phyloP scores from a whole-genome alignment of 345 rosid species.

The Lumnitzera littorea region DNA sequence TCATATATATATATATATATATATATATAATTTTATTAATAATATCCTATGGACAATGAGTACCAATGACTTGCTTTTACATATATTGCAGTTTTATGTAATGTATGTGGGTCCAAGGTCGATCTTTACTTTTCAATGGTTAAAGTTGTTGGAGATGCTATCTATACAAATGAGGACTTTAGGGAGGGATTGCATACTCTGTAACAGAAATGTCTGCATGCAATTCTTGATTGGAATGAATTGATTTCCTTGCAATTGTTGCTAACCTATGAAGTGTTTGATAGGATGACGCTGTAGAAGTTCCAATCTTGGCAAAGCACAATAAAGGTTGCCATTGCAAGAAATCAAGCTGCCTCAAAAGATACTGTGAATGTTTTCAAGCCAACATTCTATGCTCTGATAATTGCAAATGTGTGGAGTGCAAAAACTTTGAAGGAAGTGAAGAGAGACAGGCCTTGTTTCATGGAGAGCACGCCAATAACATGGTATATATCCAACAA shows the following conservation, averaged over 20 bases:
- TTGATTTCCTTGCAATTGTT: neutral
- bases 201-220: no score
- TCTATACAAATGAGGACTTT: no score
- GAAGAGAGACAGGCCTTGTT: conserved; percentile 49
- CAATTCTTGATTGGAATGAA: neutral
- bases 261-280: neutral
- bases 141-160: no score
- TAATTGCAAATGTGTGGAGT: conserved; percentile 74
- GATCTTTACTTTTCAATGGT: no score
- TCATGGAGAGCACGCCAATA: conserved; percentile 30
- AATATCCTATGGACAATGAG: no score
- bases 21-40: no score
- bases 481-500: conserved; percentile 40
- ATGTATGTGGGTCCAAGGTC: no score
- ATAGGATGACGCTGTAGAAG: conserved; percentile 40
- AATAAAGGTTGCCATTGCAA: conserved; percentile 86
- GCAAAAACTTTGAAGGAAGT: conserved; percentile 76
- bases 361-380: conserved; percentile 91
- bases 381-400: conserved; percentile 79
- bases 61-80: no score
- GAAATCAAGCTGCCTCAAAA: conserved; percentile 88
- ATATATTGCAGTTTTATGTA: no score
- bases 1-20: no score
- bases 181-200: no score
- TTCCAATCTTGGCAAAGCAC: conserved; percentile 55